Evolutionary conservation across 805 yeast genomes (phyloP), one percentile per base, ranked within the genome.

Genomic region (Candida krabiensis): DNA sequence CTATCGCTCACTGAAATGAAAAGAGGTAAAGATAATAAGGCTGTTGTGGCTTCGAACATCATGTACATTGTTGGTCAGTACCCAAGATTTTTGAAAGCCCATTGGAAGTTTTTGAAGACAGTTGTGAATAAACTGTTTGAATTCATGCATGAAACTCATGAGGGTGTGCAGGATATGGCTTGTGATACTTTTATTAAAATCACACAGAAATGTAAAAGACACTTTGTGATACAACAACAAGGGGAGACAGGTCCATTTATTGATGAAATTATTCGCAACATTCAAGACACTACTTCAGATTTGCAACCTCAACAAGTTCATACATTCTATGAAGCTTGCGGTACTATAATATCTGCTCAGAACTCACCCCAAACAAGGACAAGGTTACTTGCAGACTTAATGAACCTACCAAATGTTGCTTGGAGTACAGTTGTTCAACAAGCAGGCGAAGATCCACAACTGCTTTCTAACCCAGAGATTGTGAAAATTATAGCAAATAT

Each of bases 141-240:
- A 64, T 93, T 93, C 58, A 93, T 93, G 99, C 98, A 93, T 69
- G 99, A 93, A 73, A 89, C 97, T n/a, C 99, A 93, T 65, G 99
- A 91, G 65, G 99, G 99, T 70, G 99, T 93, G 45, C 99, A 93
- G 69, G 99, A 93, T 65, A 93, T 93, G 99, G 99, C 99, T 7
- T 93, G 99, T 71, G 99, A 93, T 64, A 93, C 99, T 1, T 93
- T 93, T 60, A 91, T 91, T 60, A 93, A 93, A 64, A 93, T 93
- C 62, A 87, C 96, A 16, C 83, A 79, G 51, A 93, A 93, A 67
- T 93, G 99, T 75, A 90, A 89, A 65, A 81, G 90, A 50, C 97
- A 91, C 64, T 93, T 93, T 64, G 96, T 91, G 28, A 83, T 85
- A 33, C 83, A 78, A 50, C 97, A 91, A 65, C 76, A 79, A 15